Conservation (phyloP, 257 asterid species). For the Solanum piurae region DNA sequence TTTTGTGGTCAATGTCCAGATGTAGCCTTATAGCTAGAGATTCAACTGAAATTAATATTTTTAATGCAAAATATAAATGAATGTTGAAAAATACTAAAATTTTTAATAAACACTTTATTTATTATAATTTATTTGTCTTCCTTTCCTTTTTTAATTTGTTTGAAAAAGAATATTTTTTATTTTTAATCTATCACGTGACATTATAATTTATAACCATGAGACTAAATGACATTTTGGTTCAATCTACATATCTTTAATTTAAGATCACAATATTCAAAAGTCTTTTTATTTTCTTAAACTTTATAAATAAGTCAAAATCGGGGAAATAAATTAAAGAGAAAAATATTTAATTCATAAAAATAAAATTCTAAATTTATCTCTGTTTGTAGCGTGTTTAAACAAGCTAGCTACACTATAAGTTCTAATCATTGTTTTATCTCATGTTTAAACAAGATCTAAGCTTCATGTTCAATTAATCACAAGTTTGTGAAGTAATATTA, state of each 20-base stretch:
- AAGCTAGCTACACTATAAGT: neutral
- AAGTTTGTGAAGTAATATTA: neutral
- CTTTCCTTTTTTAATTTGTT: too few relatives aligned
- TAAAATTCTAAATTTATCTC: neutral
- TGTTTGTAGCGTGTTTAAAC: neutral
- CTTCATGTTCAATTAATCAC: neutral
- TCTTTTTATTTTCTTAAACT: neutral
- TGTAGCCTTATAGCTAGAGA: too few relatives aligned
- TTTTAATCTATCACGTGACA: neutral
- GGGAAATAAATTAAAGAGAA: accelerated
- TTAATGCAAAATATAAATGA: neutral
- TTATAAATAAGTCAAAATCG: neutral
- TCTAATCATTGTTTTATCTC: neutral
- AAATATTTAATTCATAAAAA: neutral
- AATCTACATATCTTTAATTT: neutral
- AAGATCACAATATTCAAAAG: neutral
- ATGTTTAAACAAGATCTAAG: neutral
- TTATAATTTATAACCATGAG: neutral
- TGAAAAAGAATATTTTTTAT: neutral
- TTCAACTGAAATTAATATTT: too few relatives aligned
- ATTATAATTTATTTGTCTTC: too few relatives aligned
- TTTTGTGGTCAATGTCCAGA: neutral
- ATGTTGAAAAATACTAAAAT: neutral
- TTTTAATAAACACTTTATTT: too few relatives aligned
- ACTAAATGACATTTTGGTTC: neutral